phyloP scores from a whole-genome alignment of 2,329 filamentous ascomycete species.

The Dichotomopilus funicola region DNA sequence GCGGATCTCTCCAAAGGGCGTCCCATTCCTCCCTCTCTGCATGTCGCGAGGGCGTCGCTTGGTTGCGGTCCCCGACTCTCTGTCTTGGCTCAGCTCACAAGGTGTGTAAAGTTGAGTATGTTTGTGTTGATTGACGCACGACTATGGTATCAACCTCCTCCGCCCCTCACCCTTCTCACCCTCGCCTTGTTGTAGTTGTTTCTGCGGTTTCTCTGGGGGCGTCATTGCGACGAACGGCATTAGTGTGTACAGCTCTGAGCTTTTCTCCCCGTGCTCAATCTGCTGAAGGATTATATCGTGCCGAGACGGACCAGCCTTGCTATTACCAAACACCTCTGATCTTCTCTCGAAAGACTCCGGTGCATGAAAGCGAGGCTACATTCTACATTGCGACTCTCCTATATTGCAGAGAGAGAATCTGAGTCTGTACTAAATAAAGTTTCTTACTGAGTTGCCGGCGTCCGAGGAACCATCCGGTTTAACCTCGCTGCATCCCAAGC shows the following conservation, averaged over 20 bases:
- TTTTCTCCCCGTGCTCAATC: constrained; percentile 39
- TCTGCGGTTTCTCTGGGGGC: constrained; percentile 1
- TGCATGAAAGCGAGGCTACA: constrained; percentile 53
- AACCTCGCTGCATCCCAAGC: neutral
- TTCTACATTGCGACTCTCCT: constrained; percentile 9
- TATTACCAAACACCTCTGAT: constrained; percentile 54
- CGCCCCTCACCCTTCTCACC: neutral
- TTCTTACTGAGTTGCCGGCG: too few relatives aligned
- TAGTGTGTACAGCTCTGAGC: constrained; percentile 55
- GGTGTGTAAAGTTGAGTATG: constrained; percentile 6
- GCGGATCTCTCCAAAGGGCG: constrained; percentile 13
- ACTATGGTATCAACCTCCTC: neutral
- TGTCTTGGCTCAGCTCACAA: neutral
- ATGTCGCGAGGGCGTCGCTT: neutral
- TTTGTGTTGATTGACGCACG: neutral
- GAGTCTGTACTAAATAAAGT: too few relatives aligned
- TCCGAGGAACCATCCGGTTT: too few relatives aligned
- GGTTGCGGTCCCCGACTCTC: neutral
- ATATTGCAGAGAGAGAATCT: too few relatives aligned
- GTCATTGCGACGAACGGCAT: constrained; percentile 38
- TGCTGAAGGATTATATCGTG: constrained; percentile 54
- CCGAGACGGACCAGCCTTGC: constrained; percentile 45
- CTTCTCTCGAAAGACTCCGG: constrained; percentile 36
- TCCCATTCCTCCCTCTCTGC: constrained; percentile 1
- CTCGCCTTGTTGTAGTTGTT: neutral